Base-by-base conservation (phyloP, 352 stramenopile species). In the Saprolegnia diclina region DNA sequence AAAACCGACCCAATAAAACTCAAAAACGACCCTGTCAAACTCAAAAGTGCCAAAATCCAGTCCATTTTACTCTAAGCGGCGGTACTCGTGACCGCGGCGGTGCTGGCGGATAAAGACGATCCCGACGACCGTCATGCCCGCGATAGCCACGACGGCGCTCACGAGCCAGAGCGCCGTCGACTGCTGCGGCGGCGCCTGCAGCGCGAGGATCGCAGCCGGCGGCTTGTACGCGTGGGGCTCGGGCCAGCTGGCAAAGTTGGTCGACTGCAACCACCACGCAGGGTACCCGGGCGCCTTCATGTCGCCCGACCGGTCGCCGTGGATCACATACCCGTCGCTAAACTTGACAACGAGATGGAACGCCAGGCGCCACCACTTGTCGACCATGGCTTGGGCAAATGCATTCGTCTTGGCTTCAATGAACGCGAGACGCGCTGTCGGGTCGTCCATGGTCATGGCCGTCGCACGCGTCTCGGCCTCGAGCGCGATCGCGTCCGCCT, bases 281-380 rank as follows among this genome's bases (percentile, higher is more conserved):
- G 83, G 83, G 55, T 92, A 92, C 44, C 83, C 83, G 0, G 79
- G 80, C n/a, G 78, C 78, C 7, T 76, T 24, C 73, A 82, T 79
- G 16, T 85, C 67, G 4, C 68, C 67, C 0, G 78, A 65, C 24
- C 61, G 64, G 55, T 92, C 83, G 32, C 83, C 82, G 9, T 79
- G 87, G 19, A 81, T 88, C 56, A 87, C 73, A 72, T 87, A 89
- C 37, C 83, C 83, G 32, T 89, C 78, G 64, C 79, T 90, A 69
- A 81, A 92, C 66, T 67, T 68, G 42, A n/a, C 50, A 5, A 67
- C 37, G 29, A 66, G 56, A 4, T 59, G 38, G 35, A 64, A 61
- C 13, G 66, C 66, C 5, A 72, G 22, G 16, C 3, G 37, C 46
- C 56, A 70, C 63, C 63, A 70, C 19, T 45, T 13, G 53, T 70